These are phyloP conservation scores for Fragosphaeria purpurea DNA, from an alignment of 2,329 filamentous ascomycete species.

Conservation along the genomic window DNA sequence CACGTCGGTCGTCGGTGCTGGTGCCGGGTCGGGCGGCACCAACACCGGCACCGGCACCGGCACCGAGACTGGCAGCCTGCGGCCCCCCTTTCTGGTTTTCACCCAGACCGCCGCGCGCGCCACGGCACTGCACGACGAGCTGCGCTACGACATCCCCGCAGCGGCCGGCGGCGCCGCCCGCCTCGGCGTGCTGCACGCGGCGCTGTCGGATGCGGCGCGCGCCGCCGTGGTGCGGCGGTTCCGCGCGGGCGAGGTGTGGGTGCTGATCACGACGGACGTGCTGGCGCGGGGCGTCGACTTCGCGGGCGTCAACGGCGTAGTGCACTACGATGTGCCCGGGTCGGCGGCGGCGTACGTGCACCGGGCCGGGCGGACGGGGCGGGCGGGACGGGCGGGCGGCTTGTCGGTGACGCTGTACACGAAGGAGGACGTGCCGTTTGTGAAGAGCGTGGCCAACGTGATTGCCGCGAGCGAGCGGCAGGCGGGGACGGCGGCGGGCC, in stretches of 20 bases:
- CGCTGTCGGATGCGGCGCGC: slow-evolving; percentile 65
- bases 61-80: slow-evolving; percentile 43
- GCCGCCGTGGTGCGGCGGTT: slow-evolving; percentile 81
- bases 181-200: slow-evolving; percentile 83
- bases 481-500: slow-evolving; percentile 29
- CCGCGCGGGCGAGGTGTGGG: slow-evolving; percentile 86
- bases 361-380: slow-evolving; percentile 80
- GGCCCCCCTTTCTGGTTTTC: slow-evolving; percentile 89
- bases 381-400: slow-evolving; percentile 78
- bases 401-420: slow-evolving; percentile 92
- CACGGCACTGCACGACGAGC: slow-evolving; percentile 74
- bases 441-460: slow-evolving; percentile 89
- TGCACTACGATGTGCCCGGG: slow-evolving; percentile 96
- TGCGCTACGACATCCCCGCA: slow-evolving; percentile 87
- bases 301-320: slow-evolving; percentile 85
- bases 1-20: slow-evolving; percentile 20
- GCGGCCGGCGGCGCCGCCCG: slow-evolving; percentile 76
- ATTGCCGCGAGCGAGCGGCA: slow-evolving; percentile 76
- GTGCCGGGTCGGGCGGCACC: background rate
- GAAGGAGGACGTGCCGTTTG: slow-evolving; percentile 79
- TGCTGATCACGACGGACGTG: slow-evolving; percentile 91
- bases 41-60: slow-evolving; percentile 31
- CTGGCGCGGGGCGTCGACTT: slow-evolving; percentile 91
- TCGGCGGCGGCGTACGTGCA: slow-evolving; percentile 86
- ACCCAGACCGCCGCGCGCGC: slow-evolving; percentile 92